Percentiles rank a stretch among this genome's conserved stretches.
Conservation (phyloP, 257 asterid species). For the Handroanthus guayacan region DNA sequence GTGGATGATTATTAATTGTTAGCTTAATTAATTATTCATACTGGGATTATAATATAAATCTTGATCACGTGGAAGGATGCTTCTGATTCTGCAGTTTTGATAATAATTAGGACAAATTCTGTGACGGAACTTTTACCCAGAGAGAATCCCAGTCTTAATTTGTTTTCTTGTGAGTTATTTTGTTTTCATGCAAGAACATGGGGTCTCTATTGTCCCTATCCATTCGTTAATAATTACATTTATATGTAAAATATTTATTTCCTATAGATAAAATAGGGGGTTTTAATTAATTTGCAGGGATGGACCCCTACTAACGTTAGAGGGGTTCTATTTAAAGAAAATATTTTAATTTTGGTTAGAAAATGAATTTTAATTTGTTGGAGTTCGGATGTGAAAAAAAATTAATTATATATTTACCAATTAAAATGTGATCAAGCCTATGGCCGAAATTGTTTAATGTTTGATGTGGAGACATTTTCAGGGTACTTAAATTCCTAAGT, state of each 20-base stretch:
- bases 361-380: constrained; percentile 15
- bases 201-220: neutral
- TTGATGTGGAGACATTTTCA: neutral
- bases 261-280: no score
- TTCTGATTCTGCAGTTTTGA: constrained; percentile 24
- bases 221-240: neutral
- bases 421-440: neutral
- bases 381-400: neutral
- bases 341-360: neutral
- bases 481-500: constrained; percentile 15
- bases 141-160: constrained; percentile 42
- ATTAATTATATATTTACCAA: neutral
- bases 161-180: constrained; percentile 23
- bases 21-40: neutral
- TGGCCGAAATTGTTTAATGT: neutral
- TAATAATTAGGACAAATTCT: constrained; percentile 24
- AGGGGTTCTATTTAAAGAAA: no score
- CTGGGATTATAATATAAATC: constrained; percentile 20
- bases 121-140: constrained; percentile 25
- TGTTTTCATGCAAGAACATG: constrained; percentile 20
- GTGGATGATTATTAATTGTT: neutral
- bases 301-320: no score
- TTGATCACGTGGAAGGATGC: constrained; percentile 47
- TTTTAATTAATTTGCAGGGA: no score
- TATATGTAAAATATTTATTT: no score